Evolutionary conservation across 208 protist species (phyloP).

Genomic region (Leptomonas seymouri): DNA sequence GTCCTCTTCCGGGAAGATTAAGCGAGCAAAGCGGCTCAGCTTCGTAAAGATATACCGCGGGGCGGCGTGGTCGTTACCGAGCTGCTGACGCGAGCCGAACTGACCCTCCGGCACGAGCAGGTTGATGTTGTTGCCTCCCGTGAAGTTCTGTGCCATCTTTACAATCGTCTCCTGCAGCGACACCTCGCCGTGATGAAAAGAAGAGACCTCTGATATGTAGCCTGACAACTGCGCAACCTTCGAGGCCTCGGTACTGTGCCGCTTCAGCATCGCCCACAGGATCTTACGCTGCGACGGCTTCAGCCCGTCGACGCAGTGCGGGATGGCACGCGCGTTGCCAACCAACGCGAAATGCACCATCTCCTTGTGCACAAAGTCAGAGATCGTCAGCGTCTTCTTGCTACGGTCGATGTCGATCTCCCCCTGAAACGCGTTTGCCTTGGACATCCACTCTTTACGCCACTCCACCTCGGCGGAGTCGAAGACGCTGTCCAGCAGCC

Average conservation of each 20-base stretch:
- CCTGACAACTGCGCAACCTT: constrained; percentile 99
- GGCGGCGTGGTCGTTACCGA: constrained; percentile 98
- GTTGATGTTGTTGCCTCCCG: constrained; percentile 99
- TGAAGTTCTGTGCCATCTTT: constrained; percentile 99
- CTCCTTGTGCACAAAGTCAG: constrained; percentile 99
- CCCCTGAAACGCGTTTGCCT: constrained; percentile 85
- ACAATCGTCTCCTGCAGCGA: constrained; percentile 98
- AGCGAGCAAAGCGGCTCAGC: constrained; percentile 93
- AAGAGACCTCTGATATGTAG: constrained; percentile 96
- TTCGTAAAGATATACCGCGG: constrained; percentile 97
- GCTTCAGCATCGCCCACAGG: constrained; percentile 95
- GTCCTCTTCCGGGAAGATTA: constrained; percentile 98
- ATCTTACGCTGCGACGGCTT: constrained; percentile 99
- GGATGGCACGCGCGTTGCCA: constrained; percentile 90
- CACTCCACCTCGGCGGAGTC: constrained; percentile 97
- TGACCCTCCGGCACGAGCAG: constrained; percentile 98
- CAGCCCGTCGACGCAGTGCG: constrained; percentile 97
- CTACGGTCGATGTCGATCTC: constrained; percentile 91
- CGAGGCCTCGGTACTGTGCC: constrained; percentile 93
- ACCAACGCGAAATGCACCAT: constrained; percentile 98
- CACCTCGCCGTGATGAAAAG: constrained; percentile 99
- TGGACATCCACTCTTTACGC: constrained; percentile 99
- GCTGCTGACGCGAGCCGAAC: constrained; percentile 98
- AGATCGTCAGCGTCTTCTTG: constrained; percentile 81
- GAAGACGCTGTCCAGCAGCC: constrained; percentile 98